Base-by-base conservation (phyloP, 1,139 yeast genomes). In the Magnusiomyces ingens region DNA sequence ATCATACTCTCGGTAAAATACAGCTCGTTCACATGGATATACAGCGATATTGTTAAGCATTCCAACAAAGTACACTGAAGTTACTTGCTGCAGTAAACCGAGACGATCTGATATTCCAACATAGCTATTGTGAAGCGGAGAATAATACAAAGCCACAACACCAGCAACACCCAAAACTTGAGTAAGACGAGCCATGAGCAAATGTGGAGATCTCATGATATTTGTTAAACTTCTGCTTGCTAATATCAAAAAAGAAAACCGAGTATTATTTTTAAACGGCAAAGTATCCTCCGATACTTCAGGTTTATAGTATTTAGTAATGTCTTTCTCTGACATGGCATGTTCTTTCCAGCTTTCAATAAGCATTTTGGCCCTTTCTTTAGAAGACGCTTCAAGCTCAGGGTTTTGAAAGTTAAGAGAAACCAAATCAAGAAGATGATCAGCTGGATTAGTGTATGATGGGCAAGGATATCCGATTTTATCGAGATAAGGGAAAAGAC, bases 41-140 rank as follows among this genome's bases (percentile, higher is more conserved):
- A 85, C 75, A 1, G 93, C 79, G 63, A 87, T 72, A 63, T 87
- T 88, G 62, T 85, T 85, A 49, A 88, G 74, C 75, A 88, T 81
- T 0, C 96, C 96, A 51, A 84, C 82, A 66, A 82, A 89, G 63
- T 85, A 88, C 50, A 88, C 67, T 29, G 89, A 81, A 21, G 85
- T 74, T 2, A 84, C 77, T 64, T 86, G 89, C 67, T 88, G 96
- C 6, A 84, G 76, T 50, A 87, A 70, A 2, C 96, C 96, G 18
- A 89, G 70, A 58, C 95, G 73, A 65, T 87, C 81, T 43, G 72
- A 72, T 32, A 86, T 75, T 36, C 94, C 86, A 12, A 78, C 75
- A 55, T 76, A 78, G 46, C 75, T 72, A 57, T 81, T 73, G 55
- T 75, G 78, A 53, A 88, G 68, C 2, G 95, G 93, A 0, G 95